Evolutionary conservation across 2,329 filamentous ascomycete genomes (phyloP).

Genomic region (Sordariomycetes sp.): DNA sequence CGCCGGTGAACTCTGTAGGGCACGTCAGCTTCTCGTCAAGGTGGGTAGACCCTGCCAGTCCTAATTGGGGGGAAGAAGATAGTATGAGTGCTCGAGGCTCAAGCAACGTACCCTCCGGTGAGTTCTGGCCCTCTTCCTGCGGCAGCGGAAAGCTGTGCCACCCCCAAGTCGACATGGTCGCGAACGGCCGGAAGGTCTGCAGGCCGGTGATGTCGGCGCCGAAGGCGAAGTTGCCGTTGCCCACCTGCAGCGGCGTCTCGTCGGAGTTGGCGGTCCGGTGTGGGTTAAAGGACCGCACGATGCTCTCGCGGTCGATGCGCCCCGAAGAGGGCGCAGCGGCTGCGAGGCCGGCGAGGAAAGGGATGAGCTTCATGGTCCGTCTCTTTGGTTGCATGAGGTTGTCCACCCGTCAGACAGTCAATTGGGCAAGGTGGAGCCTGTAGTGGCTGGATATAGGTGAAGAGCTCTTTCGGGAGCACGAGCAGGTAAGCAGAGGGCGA

Average conservation of each 20-base stretch:
- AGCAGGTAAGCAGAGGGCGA: not conserved
- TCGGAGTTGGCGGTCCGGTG: not conserved
- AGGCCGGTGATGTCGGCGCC: conserved; percentile 34
- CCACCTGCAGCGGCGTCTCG: conserved; percentile 37
- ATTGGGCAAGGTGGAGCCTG: too few relatives aligned
- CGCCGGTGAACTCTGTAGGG: conserved; percentile 18
- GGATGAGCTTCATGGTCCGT: not conserved
- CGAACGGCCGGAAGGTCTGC: conserved; percentile 33
- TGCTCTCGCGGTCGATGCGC: conserved; percentile 1
- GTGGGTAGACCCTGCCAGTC: not conserved
- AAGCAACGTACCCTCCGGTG: not conserved
- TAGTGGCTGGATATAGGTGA: too few relatives aligned
- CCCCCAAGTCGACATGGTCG: conserved; percentile 35
- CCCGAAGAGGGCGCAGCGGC: not conserved
- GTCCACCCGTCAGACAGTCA: not conserved
- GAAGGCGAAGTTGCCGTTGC: conserved; percentile 38
- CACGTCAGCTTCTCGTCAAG: not conserved
- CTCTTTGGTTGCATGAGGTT: not conserved
- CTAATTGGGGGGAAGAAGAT: not conserved
- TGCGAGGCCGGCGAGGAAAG: not conserved
- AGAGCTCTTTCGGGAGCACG: not conserved
- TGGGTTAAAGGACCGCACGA: conserved; percentile 4
- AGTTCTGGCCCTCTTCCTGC: conserved; percentile 13
- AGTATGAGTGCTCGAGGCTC: not conserved
- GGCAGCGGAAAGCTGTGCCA: conserved; percentile 38